Evolutionary conservation across 768 basidiomycete genomes (phyloP), one percentile per base, ranked within the genome.

Genomic region (Serendipita sp.): DNA sequence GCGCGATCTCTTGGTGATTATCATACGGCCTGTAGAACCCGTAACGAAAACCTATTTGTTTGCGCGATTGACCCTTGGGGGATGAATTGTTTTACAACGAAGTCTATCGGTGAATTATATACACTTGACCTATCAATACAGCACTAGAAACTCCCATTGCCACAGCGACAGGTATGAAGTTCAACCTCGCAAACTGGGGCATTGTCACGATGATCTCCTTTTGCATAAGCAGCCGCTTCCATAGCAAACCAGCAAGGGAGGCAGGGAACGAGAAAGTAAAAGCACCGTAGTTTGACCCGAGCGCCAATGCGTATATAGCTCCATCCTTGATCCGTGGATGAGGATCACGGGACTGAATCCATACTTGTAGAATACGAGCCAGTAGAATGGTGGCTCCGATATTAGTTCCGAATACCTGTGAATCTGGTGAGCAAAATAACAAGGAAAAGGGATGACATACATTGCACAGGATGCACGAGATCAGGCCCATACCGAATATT

Each of bases 301-400:
- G 79, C 4, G 92, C 93, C 11, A 96, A 80, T 4, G 78, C 71
- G 67, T 74, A 77, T 28, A 77, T 70, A 0, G 91, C 81, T 1
- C 84, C 86, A 0, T 81, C 84, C 16, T 81, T 78, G n/a, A 73
- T 67, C 52, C 70, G 75, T 30, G 58, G 64, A 35, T 51, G 45
- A 15, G 69, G 64, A 30, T 64, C 32, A 13, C 63, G 28, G 13
- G 67, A 52, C 28, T 68, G 36, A 44, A 69, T 66, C 74, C 75
- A 78, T 23, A 69, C 79, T 47, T 82, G 83, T 4, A 90, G 78
- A 45, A 91, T 80, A 67, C 92, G 85, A 35, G 90, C 88, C 15
- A 94, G 81, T 36, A 96, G 80, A 72, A 97, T 93, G 3, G 89
- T 91, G 2, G 89, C 88, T 44, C 91, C 91, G 64, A 94, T 94